These are phyloP conservation scores for Selenicereus undatus DNA, from an alignment of 148 eudicot genomes.

Conservation along the genomic window DNA sequence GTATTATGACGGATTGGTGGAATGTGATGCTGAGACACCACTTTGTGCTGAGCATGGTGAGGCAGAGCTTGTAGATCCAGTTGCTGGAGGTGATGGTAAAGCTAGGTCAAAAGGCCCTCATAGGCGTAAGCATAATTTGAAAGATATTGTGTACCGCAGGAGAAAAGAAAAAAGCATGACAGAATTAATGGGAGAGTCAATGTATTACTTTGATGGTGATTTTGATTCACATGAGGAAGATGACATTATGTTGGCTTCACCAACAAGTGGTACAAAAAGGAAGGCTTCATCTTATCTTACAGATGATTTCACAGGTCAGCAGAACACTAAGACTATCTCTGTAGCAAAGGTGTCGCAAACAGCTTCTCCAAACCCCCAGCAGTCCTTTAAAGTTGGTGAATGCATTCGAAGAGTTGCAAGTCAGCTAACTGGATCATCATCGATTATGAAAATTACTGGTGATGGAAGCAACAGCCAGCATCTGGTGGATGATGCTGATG, in stretches of 20 bases:
- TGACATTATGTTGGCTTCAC: slow-evolving; percentile 28
- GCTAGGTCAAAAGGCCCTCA: slow-evolving; percentile 31
- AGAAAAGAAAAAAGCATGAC: slow-evolving; percentile 64
- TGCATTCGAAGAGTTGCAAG: slow-evolving; percentile 85
- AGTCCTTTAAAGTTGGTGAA: slow-evolving; percentile 90
- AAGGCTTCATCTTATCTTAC: slow-evolving; percentile 35
- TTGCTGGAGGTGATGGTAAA: slow-evolving; percentile 24
- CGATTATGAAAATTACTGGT: slow-evolving; percentile 27
- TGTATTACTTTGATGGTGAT: slow-evolving; percentile 53
- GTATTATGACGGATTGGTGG: slow-evolving; percentile 45
- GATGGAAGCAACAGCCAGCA: slow-evolving; percentile 29
- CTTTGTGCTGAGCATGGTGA: slow-evolving; percentile 24
- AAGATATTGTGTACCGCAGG: slow-evolving; percentile 52
- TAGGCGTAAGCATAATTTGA: slow-evolving; percentile 53
- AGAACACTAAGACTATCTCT: slow-evolving; percentile 42
- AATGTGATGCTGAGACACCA: slow-evolving; percentile 33
- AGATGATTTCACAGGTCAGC: slow-evolving; percentile 44
- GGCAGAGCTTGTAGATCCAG: slow-evolving; percentile 32
- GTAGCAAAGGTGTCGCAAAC: slow-evolving; percentile 62
- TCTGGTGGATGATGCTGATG: slow-evolving; percentile 33
- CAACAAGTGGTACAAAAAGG: slow-evolving; percentile 40
- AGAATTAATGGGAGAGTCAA: slow-evolving; percentile 57
- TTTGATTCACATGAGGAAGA: slow-evolving; percentile 51
- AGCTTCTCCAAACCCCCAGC: slow-evolving; percentile 48
- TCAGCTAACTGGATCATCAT: slow-evolving; percentile 70